Evolutionary conservation across 345 rosid species (phyloP), one percentile per base, ranked within the genome.

Genomic region (Sonneratia caseolaris): DNA sequence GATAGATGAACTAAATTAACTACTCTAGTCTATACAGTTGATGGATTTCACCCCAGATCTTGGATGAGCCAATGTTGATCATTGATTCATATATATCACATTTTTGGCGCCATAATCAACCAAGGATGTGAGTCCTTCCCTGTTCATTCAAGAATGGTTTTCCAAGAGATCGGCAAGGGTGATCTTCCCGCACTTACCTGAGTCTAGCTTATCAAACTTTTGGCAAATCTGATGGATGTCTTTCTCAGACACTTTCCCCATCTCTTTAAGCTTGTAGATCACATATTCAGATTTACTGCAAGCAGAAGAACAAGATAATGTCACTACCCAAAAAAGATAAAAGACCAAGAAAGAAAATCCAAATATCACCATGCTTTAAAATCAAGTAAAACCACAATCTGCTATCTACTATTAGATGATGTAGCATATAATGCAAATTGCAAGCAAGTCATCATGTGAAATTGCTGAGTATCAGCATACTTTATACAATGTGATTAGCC

Each of bases 281-380:
- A 85, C 89, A 73, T 77, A 93, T 77, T 91, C 97, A 15, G 76
- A 74, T 57, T 74, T 74, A 47, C 72, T 74, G 76, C 72, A 67
- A 67, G 57, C 55, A 68, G 13, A 35, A 9, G 57, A 48, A 68
- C 70, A 68, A 68, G 53, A n/a, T 7, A 8, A 38, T 42, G 32
- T 21, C 16, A 68, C 53, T 43, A 21, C 24, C 16, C 2, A 27
- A 22, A 24, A 13, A 27, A 61, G 7, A 24, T 11, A 61, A 24
- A 15, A 1, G 65, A 61, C 14, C 5, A 61, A 3, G 37, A 61
- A 24, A 61, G 22, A 21, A 18, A 4, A 53, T 5, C 7, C n/a
- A 5, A 6, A 21, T 53, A 6, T 18, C 22, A 53, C 18, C 2
- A 18, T 53, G 7, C 9, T 7, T 21, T 7, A 21, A 21, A 18